Percentiles rank a stretch among this genome's conserved stretches.
phyloP scores from a whole-genome alignment of 2,329 filamentous ascomycete genomes.

The Aureobasidium subglaciale region DNA sequence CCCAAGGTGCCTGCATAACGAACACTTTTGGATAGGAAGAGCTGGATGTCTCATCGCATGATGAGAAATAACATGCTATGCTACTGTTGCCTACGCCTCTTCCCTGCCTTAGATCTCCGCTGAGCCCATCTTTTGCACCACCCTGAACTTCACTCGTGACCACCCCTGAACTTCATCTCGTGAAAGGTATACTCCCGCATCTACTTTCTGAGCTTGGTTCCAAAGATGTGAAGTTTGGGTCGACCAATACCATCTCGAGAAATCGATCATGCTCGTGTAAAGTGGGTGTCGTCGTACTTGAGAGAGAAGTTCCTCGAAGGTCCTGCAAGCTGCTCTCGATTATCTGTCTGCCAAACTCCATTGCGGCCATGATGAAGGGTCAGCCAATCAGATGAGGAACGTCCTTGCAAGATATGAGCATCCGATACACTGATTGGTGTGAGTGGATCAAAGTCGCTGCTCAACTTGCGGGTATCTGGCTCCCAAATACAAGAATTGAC shows the following conservation, averaged over 20 bases:
- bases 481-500: not conserved
- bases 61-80: not conserved
- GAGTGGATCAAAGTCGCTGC: not conserved
- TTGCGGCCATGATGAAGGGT: not conserved
- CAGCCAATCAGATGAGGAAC: not conserved
- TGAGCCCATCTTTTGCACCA: not conserved
- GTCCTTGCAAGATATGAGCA: not conserved
- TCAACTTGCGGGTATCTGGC: not conserved
- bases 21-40: not conserved
- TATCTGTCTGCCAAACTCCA: not conserved
- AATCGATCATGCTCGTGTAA: not conserved
- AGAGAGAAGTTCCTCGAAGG: not conserved
- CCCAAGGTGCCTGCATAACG: not conserved
- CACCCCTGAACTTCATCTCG: not conserved
- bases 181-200: not conserved
- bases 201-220: not conserved
- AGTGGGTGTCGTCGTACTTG: conserved; percentile 10
- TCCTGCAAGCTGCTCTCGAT: not conserved
- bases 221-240: not conserved
- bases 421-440: not conserved
- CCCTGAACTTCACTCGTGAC: not conserved
- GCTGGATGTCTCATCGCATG: too few relatives aligned
- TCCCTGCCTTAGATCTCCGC: not conserved
- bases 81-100: not conserved
- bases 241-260: not conserved